Conservation (phyloP, 1,284 basidiomycete genomes). For the Sporisorium exsertum region DNA sequence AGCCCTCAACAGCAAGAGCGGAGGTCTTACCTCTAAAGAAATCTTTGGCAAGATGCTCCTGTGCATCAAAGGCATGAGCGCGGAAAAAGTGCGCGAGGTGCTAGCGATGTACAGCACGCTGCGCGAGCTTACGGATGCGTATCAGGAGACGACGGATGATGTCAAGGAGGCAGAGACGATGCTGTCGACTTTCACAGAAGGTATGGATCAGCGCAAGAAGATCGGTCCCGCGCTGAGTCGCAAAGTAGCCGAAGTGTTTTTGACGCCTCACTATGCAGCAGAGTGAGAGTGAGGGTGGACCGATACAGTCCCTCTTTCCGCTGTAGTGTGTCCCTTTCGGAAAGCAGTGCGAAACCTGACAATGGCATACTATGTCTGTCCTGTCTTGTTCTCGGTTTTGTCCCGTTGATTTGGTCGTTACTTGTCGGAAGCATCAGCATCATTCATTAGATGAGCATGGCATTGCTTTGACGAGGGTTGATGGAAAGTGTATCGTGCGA, state of each 20-base stretch:
- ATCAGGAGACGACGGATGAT: constrained; percentile 53
- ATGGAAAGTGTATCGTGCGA: constrained; percentile 27
- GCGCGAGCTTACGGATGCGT: constrained; percentile 70
- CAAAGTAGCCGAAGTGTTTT: constrained; percentile 43
- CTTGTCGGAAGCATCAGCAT: neutral
- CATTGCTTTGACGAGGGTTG: neutral
- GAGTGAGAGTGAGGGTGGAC: constrained; percentile 13
- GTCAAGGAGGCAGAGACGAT: constrained; percentile 19
- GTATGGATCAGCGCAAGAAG: constrained; percentile 48
- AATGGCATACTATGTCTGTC: neutral
- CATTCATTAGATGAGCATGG: neutral
- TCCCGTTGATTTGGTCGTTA: neutral
- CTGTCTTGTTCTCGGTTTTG: neutral
- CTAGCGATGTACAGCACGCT: constrained; percentile 72
- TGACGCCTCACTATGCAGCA: constrained; percentile 22
- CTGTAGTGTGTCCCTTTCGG: no score
- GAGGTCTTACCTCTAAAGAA: constrained; percentile 71
- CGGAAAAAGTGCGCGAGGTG: constrained; percentile 72
- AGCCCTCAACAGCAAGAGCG: constrained; percentile 72
- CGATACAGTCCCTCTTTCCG: no score
- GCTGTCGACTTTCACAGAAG: constrained; percentile 30
- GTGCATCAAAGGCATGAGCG: constrained; percentile 72
- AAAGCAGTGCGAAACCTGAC: neutral
- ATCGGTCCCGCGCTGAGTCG: constrained; percentile 47
- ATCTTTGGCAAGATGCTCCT: constrained; percentile 73